Base-by-base conservation (phyloP, 2,329 filamentous ascomycete genomes). In the Coniosporium tulheliwenetii region DNA sequence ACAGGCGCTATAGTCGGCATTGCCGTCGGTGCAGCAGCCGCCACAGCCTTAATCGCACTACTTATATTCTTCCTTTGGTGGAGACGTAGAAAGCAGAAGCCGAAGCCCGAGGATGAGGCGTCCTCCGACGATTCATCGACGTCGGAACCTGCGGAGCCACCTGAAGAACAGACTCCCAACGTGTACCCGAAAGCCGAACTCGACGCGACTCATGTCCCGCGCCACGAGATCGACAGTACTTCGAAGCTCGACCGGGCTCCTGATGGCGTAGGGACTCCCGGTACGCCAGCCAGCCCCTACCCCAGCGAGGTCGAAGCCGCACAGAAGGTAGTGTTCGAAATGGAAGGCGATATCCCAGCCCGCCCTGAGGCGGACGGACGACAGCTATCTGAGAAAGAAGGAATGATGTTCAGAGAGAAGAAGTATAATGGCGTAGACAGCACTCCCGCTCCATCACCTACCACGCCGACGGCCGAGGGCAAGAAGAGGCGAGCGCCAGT, bases 331-430 rank as follows among this genome's bases (percentile, higher is more conserved):
- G 52, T 70, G 8, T 66, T 58, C 41, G 72, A 67, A 36, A 73
- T 68, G 52, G 67, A 69, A 0, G 73, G 73, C 2, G 71, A 72
- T 8, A 68, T 76, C 53, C 69, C 69, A 12, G 63, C 65, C 35
- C 64, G 67, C 41, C 69, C 66, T 44, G 64, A 69, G 52, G 66
- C 65, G 37, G 66, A 61, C 39, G 64, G 65, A 29, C 61, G 59
- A 13, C 56, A 64, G 43, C 50, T 69, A 31, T 61, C 58, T 14
- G 66, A 69, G 50, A 70, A 70, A 46, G 64, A 70, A 43, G 60
- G 62, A 31, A 60, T 69, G 53, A 53, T 60, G 43, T 54, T 60
- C 14, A 57, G 66, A 13, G 65, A 68, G 49, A 52, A 53, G 43
- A 51, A 59, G 38, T 65, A 65, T 49, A 69, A 69, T 38, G 66